These are phyloP conservation scores for Lipomyces sp. DNA, from an alignment of 805 yeast species.

Conservation along the genomic window DNA sequence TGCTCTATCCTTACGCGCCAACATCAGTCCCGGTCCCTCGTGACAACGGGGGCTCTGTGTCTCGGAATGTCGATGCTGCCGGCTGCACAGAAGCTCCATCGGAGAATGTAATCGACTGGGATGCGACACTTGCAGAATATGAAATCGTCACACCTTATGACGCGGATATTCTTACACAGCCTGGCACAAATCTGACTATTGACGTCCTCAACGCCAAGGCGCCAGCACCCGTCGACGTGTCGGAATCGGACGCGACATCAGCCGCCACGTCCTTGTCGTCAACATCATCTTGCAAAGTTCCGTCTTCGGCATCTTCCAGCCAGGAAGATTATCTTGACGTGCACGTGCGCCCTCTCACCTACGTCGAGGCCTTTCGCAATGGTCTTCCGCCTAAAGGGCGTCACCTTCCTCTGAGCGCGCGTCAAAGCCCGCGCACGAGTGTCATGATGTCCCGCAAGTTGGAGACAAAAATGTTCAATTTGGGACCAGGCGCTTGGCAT, in stretches of 20 bases:
- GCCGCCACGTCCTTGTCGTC: slow-evolving; percentile 2
- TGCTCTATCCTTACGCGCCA: slow-evolving; percentile 10
- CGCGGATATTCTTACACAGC: slow-evolving; percentile 19
- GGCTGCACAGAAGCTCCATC: not conserved
- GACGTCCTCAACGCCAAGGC: slow-evolving; percentile 4
- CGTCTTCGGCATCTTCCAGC: not conserved
- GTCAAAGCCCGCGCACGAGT: slow-evolving; percentile 6
- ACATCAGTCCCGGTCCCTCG: slow-evolving; percentile 5
- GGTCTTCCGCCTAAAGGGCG: slow-evolving; percentile 14
- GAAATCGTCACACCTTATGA: slow-evolving; percentile 18
- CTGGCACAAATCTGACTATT: slow-evolving; percentile 4
- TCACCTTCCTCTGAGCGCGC: not conserved
- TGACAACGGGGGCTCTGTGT: not conserved
- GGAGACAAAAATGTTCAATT: slow-evolving; percentile 8
- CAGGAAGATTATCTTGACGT: slow-evolving; percentile 25
- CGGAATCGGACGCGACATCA: not conserved
- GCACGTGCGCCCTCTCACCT: slow-evolving; percentile 25
- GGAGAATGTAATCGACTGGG: not conserved
- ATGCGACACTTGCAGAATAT: slow-evolving; percentile 8
- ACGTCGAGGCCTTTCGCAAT: slow-evolving; percentile 25
- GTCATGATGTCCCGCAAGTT: slow-evolving; percentile 5
- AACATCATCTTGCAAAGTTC: not conserved
- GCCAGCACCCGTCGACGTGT: not conserved
- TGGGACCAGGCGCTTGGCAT: slow-evolving; percentile 18
- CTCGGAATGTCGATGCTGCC: slow-evolving; percentile 13